Percentiles rank a stretch among this genome's conserved stretches.
Evolutionary conservation across 345 rosid genomes (phyloP).

Genomic region (Eucalyptus tenuipes): DNA sequence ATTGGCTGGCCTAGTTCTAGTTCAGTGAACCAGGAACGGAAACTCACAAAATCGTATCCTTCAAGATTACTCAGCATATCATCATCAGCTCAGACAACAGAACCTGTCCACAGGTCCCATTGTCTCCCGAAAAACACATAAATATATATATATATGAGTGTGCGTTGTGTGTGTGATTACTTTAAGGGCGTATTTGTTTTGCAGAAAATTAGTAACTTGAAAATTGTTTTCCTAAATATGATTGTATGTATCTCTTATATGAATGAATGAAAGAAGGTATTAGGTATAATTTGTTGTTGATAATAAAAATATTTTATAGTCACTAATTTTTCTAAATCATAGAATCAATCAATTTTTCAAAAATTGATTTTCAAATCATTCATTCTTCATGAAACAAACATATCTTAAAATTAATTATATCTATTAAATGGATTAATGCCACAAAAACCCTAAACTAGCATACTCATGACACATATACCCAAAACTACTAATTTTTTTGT

Average conservation of each 20-base stretch:
- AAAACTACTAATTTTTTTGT: rapidly evolving
- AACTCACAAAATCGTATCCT: not conserved
- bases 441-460: not conserved
- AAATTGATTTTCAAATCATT: not conserved
- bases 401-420: not conserved
- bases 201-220: not conserved
- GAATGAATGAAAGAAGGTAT: not conserved
- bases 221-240: not conserved
- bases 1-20: not conserved
- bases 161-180: too few relatives aligned
- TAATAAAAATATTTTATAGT: not conserved
- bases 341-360: not conserved
- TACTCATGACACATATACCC: not conserved
- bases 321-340: not conserved
- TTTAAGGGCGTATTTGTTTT: not conserved
- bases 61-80: not conserved
- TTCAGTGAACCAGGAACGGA: not conserved
- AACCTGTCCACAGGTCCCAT: not conserved
- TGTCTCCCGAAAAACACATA: not conserved
- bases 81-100: not conserved
- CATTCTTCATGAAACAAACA: not conserved
- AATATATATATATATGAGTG: not conserved
- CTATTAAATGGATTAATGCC: not conserved
- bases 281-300: not conserved
- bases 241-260: not conserved